Evolutionary conservation across 495 filamentous ascomycete species (phyloP).

Genomic region (Talaromyces stipitatus): DNA sequence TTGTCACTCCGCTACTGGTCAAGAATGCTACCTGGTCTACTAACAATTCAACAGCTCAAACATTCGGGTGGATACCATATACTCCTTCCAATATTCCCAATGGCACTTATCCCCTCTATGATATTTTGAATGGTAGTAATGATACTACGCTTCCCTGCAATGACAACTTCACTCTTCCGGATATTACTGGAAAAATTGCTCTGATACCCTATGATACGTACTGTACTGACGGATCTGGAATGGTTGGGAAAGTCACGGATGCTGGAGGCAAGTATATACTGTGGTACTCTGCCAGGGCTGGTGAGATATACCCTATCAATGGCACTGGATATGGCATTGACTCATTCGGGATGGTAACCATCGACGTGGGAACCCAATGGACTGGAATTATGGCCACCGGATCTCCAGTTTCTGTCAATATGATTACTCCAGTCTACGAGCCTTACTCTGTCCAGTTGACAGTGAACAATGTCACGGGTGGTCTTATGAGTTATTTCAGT

Average conservation of each 20-base stretch:
- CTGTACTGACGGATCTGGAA: constrained; percentile 29
- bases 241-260: constrained; percentile 40
- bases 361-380: constrained; percentile 39
- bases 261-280: constrained; percentile 47
- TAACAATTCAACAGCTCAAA: constrained; percentile 8
- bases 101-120: constrained; percentile 30
- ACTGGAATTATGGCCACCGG: constrained; percentile 36
- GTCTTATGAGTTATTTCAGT: constrained; percentile 41
- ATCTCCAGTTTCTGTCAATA: constrained; percentile 28
- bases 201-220: constrained; percentile 48
- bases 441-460: neutral
- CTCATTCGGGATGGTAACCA: constrained; percentile 20
- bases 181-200: constrained; percentile 43
- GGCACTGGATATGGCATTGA: constrained; percentile 5
- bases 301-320: constrained; percentile 10
- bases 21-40: constrained; percentile 9
- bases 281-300: constrained; percentile 38
- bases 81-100: constrained; percentile 10
- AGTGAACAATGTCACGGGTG: constrained; percentile 9
- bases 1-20: constrained; percentile 18
- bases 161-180: constrained; percentile 31
- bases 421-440: constrained; percentile 14
- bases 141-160: constrained; percentile 39
- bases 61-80: constrained; percentile 12
- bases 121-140: constrained; percentile 25